Evolutionary conservation across 108 stramenopile species (phyloP), one percentile per base, ranked within the genome.

Genomic region (Cyclotella atomus): DNA sequence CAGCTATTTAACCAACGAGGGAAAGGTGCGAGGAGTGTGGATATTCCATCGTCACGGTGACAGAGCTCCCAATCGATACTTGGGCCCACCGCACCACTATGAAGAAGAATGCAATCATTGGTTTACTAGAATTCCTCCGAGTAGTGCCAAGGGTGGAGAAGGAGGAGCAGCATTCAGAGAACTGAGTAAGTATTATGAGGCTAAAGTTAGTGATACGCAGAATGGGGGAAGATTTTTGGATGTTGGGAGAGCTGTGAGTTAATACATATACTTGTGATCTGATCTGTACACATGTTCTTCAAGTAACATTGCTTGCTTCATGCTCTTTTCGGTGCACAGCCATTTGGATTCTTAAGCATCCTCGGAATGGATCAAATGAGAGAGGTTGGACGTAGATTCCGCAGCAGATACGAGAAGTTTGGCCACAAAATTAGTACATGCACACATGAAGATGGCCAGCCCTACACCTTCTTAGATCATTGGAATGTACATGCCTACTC

Each of bases 21-120:
- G 86, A 0, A 76, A 68, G 24, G 75, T 91, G 29, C 79, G 76
- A 36, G 90, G 86, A 19, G 83, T 88, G 20, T 92, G 86, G 84
- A 78, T 90, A 35, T 93, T 93, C 74, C 77, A 76, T 50, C 84
- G 92, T 17, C 92, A 93, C 74, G 92, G 92, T 23, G 92, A 93
- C 75, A 61, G 92, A 23, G 70, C 88, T 1, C 92, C 92, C 21
- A 70, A 81, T 57, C 77, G 87, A 15, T 74, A 80, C 38, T 63
- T 90, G 1, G 81, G 77, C 20, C 59, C 78, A 7, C 59, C 61
- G 0, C 63, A 78, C n/a, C 35, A 72, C 15, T 53, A 53, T n/a
- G 59, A 75, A 5, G 76, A 60, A 41, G 90, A 91, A 68, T 46
- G 78, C 38, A 46, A 52, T 20, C 87, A 88, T 79, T 90, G 92